Evolutionary conservation across 2,329 filamentous ascomycete species (phyloP).

Genomic region (Amauroascus niger): DNA sequence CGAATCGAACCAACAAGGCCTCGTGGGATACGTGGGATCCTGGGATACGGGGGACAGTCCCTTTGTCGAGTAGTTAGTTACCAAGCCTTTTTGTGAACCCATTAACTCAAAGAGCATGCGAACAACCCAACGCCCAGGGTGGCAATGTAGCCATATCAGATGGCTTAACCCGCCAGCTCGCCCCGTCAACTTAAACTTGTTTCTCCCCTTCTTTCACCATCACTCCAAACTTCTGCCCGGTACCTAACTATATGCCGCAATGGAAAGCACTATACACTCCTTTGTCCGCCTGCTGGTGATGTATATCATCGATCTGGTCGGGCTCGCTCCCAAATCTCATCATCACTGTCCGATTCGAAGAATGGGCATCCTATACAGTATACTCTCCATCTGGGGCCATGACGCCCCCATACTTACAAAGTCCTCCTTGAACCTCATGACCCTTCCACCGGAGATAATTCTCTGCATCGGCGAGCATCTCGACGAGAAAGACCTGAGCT

Average conservation of each 20-base stretch:
- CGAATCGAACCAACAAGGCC: neutral
- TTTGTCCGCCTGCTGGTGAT: constrained; percentile 1
- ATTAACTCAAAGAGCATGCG: neutral
- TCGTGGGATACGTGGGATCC: neutral
- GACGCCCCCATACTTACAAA: neutral
- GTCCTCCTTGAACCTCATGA: neutral
- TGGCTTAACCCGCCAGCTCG: neutral
- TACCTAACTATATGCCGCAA: neutral
- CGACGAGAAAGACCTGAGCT: constrained; percentile 2
- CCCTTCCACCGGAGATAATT: constrained; percentile 6
- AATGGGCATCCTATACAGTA: constrained; percentile 1
- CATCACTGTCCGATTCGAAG: neutral
- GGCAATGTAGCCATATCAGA: neutral
- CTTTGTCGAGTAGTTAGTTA: neutral
- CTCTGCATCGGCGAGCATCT: constrained; percentile 9
- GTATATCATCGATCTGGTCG: constrained; percentile 1
- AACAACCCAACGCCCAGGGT: neutral
- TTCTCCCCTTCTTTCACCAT: neutral
- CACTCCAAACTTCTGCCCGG: neutral
- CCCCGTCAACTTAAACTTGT: neutral
- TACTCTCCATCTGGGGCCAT: neutral
- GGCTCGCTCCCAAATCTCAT: neutral
- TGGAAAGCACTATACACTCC: neutral
- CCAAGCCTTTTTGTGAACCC: neutral
- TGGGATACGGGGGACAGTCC: neutral